Evolutionary conservation across 1,284 basidiomycete species (phyloP).

Genomic region (Wolfiporia cocos): DNA sequence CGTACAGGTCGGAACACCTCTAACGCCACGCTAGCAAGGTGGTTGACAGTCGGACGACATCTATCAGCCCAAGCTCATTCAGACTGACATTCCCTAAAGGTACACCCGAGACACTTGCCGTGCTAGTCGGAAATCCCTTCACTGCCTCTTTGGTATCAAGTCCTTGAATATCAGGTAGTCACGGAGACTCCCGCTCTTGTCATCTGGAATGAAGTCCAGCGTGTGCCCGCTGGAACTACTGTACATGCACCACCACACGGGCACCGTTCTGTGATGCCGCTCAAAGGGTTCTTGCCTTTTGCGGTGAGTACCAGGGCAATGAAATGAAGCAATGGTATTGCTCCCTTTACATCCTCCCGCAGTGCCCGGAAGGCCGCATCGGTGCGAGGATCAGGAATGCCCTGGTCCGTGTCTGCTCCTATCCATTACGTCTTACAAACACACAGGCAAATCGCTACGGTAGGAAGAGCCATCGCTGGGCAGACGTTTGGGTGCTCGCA

Average conservation of each 20-base stretch:
- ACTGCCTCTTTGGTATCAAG: not conserved
- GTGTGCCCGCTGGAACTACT: not conserved
- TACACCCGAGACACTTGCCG: not conserved
- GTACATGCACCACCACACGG: slow-evolving; percentile 6
- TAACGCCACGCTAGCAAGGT: too few relatives aligned
- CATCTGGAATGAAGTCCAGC: not conserved
- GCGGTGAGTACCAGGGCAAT: slow-evolving; percentile 1
- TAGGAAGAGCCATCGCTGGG: slow-evolving; percentile 1
- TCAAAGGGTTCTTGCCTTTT: slow-evolving; percentile 5
- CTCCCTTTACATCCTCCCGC: not conserved
- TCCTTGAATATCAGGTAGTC: slow-evolving; percentile 1
- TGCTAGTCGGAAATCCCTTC: not conserved
- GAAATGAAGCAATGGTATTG: slow-evolving; percentile 3
- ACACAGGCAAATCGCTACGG: slow-evolving; percentile 3
- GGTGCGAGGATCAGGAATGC: not conserved
- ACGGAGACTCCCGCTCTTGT: not conserved
- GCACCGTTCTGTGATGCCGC: not conserved
- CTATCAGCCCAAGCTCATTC: too few relatives aligned
- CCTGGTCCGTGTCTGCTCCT: not conserved
- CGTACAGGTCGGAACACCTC: too few relatives aligned
- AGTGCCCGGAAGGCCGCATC: slow-evolving; percentile 1
- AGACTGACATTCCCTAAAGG: too few relatives aligned
- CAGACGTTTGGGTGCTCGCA: slow-evolving; percentile 1
- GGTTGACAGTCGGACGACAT: too few relatives aligned
- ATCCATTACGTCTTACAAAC: slow-evolving; percentile 2